phyloP scores from a whole-genome alignment of 371 early-diverging fungal species.

The Apophysomyces elegans region DNA sequence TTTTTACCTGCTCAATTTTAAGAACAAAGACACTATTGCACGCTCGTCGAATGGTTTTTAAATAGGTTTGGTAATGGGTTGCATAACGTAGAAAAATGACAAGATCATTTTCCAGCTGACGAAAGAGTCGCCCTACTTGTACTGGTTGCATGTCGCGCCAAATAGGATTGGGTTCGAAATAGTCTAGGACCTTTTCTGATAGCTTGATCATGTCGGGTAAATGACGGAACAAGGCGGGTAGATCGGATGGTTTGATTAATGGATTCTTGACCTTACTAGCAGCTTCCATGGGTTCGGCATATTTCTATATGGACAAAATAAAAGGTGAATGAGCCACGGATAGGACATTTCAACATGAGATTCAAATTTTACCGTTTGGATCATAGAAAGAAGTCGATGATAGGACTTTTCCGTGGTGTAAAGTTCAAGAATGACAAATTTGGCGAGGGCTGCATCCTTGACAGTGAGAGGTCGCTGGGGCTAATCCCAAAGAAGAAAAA shows the following conservation, averaged over 20 bases:
- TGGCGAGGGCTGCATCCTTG: constrained; percentile 22
- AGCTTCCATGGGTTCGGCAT: constrained; percentile 41
- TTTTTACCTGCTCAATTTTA: constrained; percentile 19
- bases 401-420: constrained; percentile 37
- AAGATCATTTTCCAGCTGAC: constrained; percentile 10
- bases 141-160: constrained; percentile 20
- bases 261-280: constrained; percentile 36
- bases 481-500: constrained; percentile 2
- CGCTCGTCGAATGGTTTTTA: constrained; percentile 13
- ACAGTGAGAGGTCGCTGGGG: constrained; percentile 3
- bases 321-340: not conserved
- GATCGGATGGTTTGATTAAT: constrained; percentile 37
- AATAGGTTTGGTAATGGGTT: constrained; percentile 10
- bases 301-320: constrained; percentile 27
- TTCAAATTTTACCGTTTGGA: constrained; percentile 31
- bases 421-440: constrained; percentile 29
- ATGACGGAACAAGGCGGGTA: constrained; percentile 42
- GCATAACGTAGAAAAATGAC: constrained; percentile 15
- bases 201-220: constrained; percentile 36
- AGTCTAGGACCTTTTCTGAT: constrained; percentile 33
- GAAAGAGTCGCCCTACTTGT: constrained; percentile 26
- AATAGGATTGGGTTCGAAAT: constrained; percentile 22
- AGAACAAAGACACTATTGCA: constrained; percentile 11
- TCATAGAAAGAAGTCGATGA: constrained; percentile 32
- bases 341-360: too few species aligned